A percentile compares a stretch with the other conserved stretches of the same genome.
Evolutionary conservation across 169 alveolate species (phyloP).

Genomic region (Eimeria tenella): DNA sequence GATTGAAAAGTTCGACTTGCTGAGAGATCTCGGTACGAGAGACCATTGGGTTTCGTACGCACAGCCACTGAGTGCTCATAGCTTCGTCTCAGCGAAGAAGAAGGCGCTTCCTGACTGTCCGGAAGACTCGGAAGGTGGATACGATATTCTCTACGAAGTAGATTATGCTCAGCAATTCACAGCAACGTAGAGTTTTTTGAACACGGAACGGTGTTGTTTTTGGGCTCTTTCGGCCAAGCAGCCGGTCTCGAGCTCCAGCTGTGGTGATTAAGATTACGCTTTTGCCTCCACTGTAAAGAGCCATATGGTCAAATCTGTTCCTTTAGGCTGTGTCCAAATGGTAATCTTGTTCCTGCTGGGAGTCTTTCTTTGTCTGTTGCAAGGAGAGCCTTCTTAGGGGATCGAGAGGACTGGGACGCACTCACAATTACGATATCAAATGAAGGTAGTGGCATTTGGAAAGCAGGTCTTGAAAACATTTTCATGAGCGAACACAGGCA

Average conservation of each 20-base stretch:
- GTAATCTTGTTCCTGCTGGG: slow-evolving; percentile 6
- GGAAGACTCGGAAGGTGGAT: slow-evolving; percentile 77
- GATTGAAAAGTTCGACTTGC: slow-evolving; percentile 74
- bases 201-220: slow-evolving; percentile 77
- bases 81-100: slow-evolving; percentile 38
- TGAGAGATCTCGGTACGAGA: slow-evolving; percentile 76
- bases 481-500: slow-evolving; percentile 33
- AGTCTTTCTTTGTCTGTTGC: neutral
- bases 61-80: neutral
- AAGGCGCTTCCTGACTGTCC: slow-evolving; percentile 79
- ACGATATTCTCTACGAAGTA: neutral
- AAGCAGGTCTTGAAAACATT: neutral
- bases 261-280: slow-evolving; percentile 24
- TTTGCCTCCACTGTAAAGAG: neutral
- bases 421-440: slow-evolving; percentile 77
- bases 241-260: slow-evolving; percentile 79
- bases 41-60: neutral
- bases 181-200: slow-evolving; percentile 71
- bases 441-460: slow-evolving; percentile 59
- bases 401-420: slow-evolving; percentile 80
- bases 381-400: slow-evolving; percentile 55
- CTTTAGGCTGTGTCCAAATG: slow-evolving; percentile 78
- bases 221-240: slow-evolving; percentile 80
- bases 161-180: neutral
- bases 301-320: neutral